Conservation (phyloP, 2,329 filamentous ascomycete genomes). For the Ascosphaera acerosa region DNA sequence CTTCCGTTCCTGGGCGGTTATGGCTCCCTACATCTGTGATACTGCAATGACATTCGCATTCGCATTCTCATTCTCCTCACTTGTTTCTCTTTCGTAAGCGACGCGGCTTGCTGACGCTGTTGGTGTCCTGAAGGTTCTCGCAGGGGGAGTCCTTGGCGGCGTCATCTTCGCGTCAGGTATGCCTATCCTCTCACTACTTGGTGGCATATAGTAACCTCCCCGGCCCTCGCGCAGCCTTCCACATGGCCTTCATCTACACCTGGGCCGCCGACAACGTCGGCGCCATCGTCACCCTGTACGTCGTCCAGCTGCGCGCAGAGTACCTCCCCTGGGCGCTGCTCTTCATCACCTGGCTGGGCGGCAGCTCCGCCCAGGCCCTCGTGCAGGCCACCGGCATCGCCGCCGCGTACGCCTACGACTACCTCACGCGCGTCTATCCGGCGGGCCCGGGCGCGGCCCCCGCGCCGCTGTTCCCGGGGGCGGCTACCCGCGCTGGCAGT, state of each 20-base stretch:
- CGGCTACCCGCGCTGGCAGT: no score
- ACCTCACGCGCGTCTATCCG: conserved; percentile 72
- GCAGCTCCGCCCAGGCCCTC: conserved; percentile 30
- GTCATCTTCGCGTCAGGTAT: conserved; percentile 16
- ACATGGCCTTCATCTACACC: conserved; percentile 62
- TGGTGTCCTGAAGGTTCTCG: conserved; percentile 16
- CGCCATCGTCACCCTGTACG: conserved; percentile 48
- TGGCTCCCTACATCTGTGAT: conserved; percentile 34
- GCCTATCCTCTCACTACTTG: conserved; percentile 4
- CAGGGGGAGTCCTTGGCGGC: conserved; percentile 14
- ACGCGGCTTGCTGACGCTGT: conserved; percentile 8
- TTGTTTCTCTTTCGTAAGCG: conserved; percentile 2
- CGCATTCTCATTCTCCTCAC: conserved; percentile 4
- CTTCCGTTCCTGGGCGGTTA: conserved; percentile 36
- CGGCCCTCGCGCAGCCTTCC: conserved; percentile 34
- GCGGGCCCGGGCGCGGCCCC: no score
- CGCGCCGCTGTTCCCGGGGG: no score
- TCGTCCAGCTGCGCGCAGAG: conserved; percentile 63
- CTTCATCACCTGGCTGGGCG: conserved; percentile 43
- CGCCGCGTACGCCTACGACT: conserved; percentile 76
- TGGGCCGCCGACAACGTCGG: conserved; percentile 66
- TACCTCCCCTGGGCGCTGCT: conserved; percentile 62
- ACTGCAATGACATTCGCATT: conserved; percentile 7
- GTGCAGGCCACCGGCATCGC: conserved; percentile 53
- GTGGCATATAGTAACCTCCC: conserved; percentile 2